These are phyloP conservation scores for Chaetomium cochliodes DNA, from an alignment of 495 filamentous ascomycete species.

Conservation along the genomic window DNA sequence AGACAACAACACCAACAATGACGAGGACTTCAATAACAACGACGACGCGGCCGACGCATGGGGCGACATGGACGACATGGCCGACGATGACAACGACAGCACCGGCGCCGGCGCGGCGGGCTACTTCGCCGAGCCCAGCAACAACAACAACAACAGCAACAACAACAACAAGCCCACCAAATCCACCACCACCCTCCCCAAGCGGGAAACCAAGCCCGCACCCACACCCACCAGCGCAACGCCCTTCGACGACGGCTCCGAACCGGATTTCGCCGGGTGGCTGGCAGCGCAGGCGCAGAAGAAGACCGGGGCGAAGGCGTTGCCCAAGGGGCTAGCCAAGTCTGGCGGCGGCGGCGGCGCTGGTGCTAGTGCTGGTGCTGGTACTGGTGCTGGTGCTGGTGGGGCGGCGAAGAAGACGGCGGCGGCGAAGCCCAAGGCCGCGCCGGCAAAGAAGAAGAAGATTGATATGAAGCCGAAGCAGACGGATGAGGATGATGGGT, in stretches of 20 bases:
- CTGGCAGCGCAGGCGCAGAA: conserved; percentile 76
- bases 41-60: conserved; percentile 58
- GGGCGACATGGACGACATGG: conserved; percentile 62
- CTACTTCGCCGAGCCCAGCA: conserved; percentile 31
- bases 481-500: conserved; percentile 57
- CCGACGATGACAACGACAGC: conserved; percentile 38
- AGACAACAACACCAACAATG: not conserved
- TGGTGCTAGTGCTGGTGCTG: too few relatives aligned
- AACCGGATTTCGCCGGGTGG: conserved; percentile 94
- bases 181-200: conserved; percentile 10
- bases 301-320: conserved; percentile 56
- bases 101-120: conserved; percentile 45
- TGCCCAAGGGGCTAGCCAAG: conserved; percentile 78
- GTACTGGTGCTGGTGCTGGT: too few relatives aligned
- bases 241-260: conserved; percentile 75
- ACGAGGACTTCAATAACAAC: conserved; percentile 19
- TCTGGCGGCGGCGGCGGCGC: conserved; percentile 38
- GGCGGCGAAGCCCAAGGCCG: conserved; percentile 20
- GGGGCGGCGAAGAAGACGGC: conserved; percentile 23
- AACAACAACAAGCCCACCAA: too few relatives aligned
- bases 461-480: conserved; percentile 57
- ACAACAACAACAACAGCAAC: too few relatives aligned
- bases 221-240: conserved; percentile 37
- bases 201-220: conserved; percentile 28
- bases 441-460: conserved; percentile 42